phyloP scores from a whole-genome alignment of 345 rosid species.

The Arabis alpina region DNA sequence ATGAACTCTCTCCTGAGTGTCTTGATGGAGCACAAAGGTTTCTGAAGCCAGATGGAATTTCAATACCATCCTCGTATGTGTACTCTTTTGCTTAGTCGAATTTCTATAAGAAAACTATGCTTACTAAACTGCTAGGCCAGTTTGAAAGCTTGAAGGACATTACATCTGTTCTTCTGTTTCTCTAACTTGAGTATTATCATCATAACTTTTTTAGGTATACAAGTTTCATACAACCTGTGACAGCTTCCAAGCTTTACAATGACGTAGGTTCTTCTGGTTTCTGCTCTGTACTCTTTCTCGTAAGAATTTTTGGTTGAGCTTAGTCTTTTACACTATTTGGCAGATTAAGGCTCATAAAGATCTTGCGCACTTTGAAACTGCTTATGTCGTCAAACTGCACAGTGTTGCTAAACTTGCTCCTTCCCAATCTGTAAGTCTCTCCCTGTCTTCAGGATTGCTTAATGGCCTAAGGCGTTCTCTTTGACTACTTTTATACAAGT shows the following conservation, averaged over 20 bases:
- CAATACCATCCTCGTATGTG: constrained; percentile 95
- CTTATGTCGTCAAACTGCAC: constrained; percentile 95
- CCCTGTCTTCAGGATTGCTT: constrained; percentile 11
- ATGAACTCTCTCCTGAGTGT: constrained; percentile 98
- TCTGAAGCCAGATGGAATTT: constrained; percentile 89
- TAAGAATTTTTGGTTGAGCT: constrained; percentile 19
- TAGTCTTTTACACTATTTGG: constrained; percentile 32
- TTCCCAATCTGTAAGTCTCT: constrained; percentile 71
- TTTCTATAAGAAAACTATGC: constrained; percentile 1
- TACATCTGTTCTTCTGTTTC: constrained; percentile 15
- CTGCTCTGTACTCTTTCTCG: constrained; percentile 13
- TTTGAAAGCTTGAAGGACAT: not conserved
- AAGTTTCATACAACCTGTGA: constrained; percentile 93
- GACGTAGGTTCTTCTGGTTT: constrained; percentile 57
- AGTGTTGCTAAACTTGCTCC: constrained; percentile 86
- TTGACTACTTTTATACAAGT: constrained; percentile 10
- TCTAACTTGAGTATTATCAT: constrained; percentile 23
- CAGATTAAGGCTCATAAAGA: constrained; percentile 95
- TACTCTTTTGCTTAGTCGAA: constrained; percentile 17
- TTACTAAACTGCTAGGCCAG: constrained; percentile 1
- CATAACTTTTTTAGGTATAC: constrained; percentile 68
- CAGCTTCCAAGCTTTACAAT: constrained; percentile 86
- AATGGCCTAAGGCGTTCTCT: not conserved
- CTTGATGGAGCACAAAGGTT: constrained; percentile 99
- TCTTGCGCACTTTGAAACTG: constrained; percentile 89